Evolutionary conservation across 129 eudicot species (phyloP).

Genomic region (Cynara cardunculus): DNA sequence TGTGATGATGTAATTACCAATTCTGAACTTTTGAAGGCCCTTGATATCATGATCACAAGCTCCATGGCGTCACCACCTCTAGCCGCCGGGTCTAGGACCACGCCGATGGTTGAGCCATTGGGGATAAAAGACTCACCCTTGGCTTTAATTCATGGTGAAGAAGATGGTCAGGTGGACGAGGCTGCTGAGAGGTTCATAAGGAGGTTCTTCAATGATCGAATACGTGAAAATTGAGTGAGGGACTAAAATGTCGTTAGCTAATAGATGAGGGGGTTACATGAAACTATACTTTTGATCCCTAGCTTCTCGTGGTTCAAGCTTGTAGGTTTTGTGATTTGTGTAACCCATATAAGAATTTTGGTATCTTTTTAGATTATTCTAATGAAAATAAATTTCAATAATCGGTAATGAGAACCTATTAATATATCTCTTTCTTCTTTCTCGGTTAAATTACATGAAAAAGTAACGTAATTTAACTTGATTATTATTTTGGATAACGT

Average conservation of each 20-base stretch:
- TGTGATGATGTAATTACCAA: not conserved
- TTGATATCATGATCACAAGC: slow-evolving; percentile 18
- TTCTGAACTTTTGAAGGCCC: slow-evolving; percentile 20
- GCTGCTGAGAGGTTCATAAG: slow-evolving; percentile 55
- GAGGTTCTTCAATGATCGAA: slow-evolving; percentile 41
- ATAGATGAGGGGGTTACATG: not conserved
- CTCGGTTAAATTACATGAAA: no score
- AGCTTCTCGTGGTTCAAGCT: not conserved
- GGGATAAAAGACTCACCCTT: slow-evolving; percentile 29
- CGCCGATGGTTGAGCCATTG: no score
- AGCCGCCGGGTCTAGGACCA: not conserved
- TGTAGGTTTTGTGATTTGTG: slow-evolving; percentile 10
- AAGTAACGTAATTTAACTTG: no score
- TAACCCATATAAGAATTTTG: slow-evolving; percentile 12
- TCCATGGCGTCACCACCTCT: slow-evolving; percentile 10
- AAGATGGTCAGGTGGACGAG: slow-evolving; percentile 32
- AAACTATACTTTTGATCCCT: slow-evolving; percentile 6
- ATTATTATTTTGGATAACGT: no score
- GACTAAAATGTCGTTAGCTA: slow-evolving; percentile 1
- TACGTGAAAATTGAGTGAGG: slow-evolving; percentile 13
- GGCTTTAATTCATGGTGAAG: slow-evolving; percentile 12
- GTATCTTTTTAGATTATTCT: no score
- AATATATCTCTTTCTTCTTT: no score
- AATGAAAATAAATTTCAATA: no score
- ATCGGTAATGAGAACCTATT: no score